A percentile compares a stretch with the other conserved stretches of the same genome.
Evolutionary conservation across 2,329 filamentous ascomycete species (phyloP).

Genomic region (Ceratocystis colombiana): DNA sequence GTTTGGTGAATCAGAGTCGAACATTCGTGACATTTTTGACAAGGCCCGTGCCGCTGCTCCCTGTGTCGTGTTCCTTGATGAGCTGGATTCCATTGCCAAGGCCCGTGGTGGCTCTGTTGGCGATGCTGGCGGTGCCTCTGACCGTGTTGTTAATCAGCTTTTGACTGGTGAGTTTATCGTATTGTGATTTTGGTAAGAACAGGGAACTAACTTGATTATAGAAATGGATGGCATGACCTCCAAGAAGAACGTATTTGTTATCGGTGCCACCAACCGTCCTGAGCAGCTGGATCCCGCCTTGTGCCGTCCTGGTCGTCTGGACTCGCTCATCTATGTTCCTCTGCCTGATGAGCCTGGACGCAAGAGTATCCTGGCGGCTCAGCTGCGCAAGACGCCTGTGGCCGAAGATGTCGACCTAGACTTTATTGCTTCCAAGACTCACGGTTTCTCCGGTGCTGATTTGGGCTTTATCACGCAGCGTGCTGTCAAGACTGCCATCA

Average conservation of each 20-base stretch:
- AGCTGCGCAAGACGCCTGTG: slow-evolving; percentile 96
- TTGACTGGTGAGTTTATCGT: slow-evolving; percentile 62
- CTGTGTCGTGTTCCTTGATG: slow-evolving; percentile 97
- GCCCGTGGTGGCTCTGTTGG: slow-evolving; percentile 93
- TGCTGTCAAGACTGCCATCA: slow-evolving; percentile 98
- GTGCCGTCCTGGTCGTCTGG: slow-evolving; percentile 95
- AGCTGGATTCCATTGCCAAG: slow-evolving; percentile 98
- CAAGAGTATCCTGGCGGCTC: slow-evolving; percentile 80
- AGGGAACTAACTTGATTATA: slow-evolving; percentile 39
- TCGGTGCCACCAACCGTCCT: slow-evolving; percentile 95
- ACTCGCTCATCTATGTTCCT: slow-evolving; percentile 96
- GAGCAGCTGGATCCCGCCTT: slow-evolving; percentile 97
- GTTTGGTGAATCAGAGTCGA: slow-evolving; percentile 99
- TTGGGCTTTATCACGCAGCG: slow-evolving; percentile 97
- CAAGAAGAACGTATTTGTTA: slow-evolving; percentile 99
- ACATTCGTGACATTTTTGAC: slow-evolving; percentile 99
- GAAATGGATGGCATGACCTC: slow-evolving; percentile 99
- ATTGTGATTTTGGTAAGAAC: neutral
- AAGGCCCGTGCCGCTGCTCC: slow-evolving; percentile 96
- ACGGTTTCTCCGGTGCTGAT: slow-evolving; percentile 99
- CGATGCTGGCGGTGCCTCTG: slow-evolving; percentile 93
- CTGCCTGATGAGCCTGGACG: slow-evolving; percentile 86
- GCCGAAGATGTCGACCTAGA: slow-evolving; percentile 74
- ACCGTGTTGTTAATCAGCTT: slow-evolving; percentile 99
- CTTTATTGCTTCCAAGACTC: slow-evolving; percentile 92